phyloP scores from a whole-genome alignment of 2,329 filamentous ascomycete genomes.

The Botrytis pseudocinerea region DNA sequence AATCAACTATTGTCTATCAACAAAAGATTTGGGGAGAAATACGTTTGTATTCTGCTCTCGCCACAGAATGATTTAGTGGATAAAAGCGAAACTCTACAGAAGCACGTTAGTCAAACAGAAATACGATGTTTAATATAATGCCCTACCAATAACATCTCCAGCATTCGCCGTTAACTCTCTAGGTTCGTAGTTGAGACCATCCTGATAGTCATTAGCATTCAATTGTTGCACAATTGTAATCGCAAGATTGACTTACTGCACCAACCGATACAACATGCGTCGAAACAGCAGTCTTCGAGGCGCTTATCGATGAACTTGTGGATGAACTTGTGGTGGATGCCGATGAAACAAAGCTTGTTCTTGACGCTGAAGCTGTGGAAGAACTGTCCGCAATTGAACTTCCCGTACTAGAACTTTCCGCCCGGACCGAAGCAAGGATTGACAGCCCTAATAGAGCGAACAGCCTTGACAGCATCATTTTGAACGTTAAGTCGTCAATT shows the following conservation, averaged over 20 bases:
- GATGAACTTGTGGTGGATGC: not conserved
- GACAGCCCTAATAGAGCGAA: constrained; percentile 6
- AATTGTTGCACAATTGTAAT: constrained; percentile 21
- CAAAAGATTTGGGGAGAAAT: not conserved
- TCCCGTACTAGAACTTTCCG: constrained; percentile 1
- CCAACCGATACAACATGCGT: constrained; percentile 40
- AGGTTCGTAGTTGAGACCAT: constrained; percentile 42
- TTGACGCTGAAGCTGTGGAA: constrained; percentile 7
- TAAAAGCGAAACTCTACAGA: constrained; percentile 57
- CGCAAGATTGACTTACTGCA: constrained; percentile 34
- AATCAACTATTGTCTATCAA: not conserved
- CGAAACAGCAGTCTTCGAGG: constrained; percentile 29
- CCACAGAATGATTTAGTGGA: constrained; percentile 64
- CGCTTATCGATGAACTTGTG: constrained; percentile 25
- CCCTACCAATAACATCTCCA: constrained; percentile 50
- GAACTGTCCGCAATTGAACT: not conserved
- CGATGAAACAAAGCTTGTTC: constrained; percentile 2
- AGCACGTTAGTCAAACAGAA: constrained; percentile 16
- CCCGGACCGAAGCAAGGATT: constrained; percentile 14
- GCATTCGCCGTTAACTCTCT: constrained; percentile 43
- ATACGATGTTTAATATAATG: not conserved
- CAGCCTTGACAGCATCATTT: constrained; percentile 13
- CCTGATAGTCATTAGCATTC: constrained; percentile 24
- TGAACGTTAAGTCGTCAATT: constrained; percentile 8
- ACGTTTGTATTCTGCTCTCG: constrained; percentile 54